Evolutionary conservation across 805 yeast genomes (phyloP).

Genomic region (Lipomyces mesembrius): DNA sequence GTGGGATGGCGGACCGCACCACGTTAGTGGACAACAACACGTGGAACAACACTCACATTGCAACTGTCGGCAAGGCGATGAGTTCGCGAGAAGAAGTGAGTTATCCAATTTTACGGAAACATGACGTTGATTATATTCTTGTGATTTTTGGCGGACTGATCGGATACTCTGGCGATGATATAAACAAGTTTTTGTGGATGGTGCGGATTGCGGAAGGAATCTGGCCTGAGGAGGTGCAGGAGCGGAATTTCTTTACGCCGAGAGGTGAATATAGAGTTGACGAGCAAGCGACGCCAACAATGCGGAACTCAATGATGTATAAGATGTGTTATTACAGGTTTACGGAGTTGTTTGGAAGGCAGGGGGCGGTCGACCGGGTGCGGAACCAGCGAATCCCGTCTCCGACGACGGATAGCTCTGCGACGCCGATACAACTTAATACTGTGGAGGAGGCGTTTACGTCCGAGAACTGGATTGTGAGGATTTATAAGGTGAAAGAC

Average conservation of each 20-base stretch:
- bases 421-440: constrained; percentile 60
- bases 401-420: constrained; percentile 28
- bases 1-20: constrained; percentile 99
- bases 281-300: constrained; percentile 74
- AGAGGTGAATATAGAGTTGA: constrained; percentile 90
- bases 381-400: constrained; percentile 75
- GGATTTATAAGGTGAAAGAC: constrained; percentile 90
- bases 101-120: constrained; percentile 82
- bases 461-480: constrained; percentile 93
- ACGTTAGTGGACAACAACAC: constrained; percentile 98
- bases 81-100: constrained; percentile 84
- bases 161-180: constrained; percentile 95
- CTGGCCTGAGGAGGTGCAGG: constrained; percentile 98
- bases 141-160: constrained; percentile 92
- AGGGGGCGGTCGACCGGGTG: constrained; percentile 78
- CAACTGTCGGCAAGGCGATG: constrained; percentile 99
- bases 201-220: constrained; percentile 97
- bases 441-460: constrained; percentile 94
- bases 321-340: constrained; percentile 91
- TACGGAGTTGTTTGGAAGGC: constrained; percentile 67
- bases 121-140: constrained; percentile 93
- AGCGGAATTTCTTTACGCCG: constrained; percentile 79
- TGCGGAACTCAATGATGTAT: constrained; percentile 91
- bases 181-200: constrained; percentile 98
- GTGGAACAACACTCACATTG: constrained; percentile 99